Percentiles rank a stretch among this genome's conserved stretches.
Conservation (phyloP, 257 asterid species). For the Knoxia roxburghii region DNA sequence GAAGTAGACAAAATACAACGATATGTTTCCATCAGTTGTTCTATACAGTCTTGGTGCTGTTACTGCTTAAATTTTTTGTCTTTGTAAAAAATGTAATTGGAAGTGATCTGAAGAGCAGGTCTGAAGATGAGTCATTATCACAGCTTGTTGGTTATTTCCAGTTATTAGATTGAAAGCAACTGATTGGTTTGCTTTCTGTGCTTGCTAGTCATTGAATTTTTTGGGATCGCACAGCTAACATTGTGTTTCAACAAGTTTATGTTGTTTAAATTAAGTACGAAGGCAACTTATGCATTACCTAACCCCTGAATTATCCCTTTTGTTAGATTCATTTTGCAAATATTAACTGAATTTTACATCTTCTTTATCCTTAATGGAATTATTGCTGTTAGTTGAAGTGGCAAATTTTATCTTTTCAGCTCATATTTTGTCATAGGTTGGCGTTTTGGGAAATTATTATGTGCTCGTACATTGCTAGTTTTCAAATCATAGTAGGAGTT, state of each 20-base stretch:
- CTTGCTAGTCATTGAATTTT: not conserved
- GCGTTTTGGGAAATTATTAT: not conserved
- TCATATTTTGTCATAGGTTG: no score
- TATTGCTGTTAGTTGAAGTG: not conserved
- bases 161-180: not conserved
- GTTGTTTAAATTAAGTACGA: not conserved
- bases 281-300: not conserved
- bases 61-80: not conserved
- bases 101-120: not conserved
- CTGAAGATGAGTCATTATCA: not conserved
- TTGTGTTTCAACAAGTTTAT: not conserved
- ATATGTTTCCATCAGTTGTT: not conserved
- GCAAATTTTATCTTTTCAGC: not conserved
- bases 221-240: not conserved
- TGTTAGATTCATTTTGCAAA: not conserved
- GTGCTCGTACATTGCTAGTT: not conserved
- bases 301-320: not conserved
- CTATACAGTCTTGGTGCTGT: not conserved
- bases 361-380: not conserved
- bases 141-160: not conserved
- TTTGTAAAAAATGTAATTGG: not conserved
- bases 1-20: not conserved
- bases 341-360: not conserved
- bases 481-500: no score
- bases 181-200: not conserved